Base-by-base conservation (phyloP, 2,329 filamentous ascomycete genomes). In the Neopestalotiopsis sp. region DNA sequence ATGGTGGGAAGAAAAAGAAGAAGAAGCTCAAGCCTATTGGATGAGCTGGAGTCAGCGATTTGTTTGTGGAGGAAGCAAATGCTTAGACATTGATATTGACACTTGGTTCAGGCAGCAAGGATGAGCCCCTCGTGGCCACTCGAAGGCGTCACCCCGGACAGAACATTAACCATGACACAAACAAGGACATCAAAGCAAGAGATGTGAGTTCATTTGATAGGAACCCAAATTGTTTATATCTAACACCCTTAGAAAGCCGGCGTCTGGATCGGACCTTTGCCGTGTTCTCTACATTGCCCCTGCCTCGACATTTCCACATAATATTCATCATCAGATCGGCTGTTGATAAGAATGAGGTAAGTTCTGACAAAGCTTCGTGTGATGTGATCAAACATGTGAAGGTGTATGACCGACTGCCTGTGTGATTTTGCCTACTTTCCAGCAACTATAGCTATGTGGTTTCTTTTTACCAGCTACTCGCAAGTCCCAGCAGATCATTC, bases 1-100 rank as follows among this genome's bases (percentile, higher is more conserved):
- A 79, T 24, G 80, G 78, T 17, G 76, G 78, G 6, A 74, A 71
- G 81, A 91, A 90, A 82, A 91, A 90, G 81, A 93, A 92, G 85
- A 93, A 92, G 85, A 93, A 94, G 85, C 82, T 89, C 66, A 90
- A 90, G 85, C 87, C 87, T 1, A 88, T 90, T 69, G 88, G 87
- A 42, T 89, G 76, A 83, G 68, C 45, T 30, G 20, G 28, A 20
- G 17, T 42, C 40, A 20, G 2, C 13, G 28, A 17, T n/a, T 53
- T 53, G 14, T 53, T 10, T 53, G 17, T 10, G n/a, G n/a, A 4
- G 45, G 42, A n/a, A n/a, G 45, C 4, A 20, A 17, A 53, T 53
- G n/a, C 45, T 53, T 53, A 53, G 45, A 53, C 12, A 24, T 59
- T 59, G 57, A 13, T 30, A 24, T 59, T 34, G 57, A 30, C 24